Evolutionary conservation across 192 early-diverging fungal species (phyloP), one percentile per base, ranked within the genome.

Genomic region (Allomyces javanicus): DNA sequence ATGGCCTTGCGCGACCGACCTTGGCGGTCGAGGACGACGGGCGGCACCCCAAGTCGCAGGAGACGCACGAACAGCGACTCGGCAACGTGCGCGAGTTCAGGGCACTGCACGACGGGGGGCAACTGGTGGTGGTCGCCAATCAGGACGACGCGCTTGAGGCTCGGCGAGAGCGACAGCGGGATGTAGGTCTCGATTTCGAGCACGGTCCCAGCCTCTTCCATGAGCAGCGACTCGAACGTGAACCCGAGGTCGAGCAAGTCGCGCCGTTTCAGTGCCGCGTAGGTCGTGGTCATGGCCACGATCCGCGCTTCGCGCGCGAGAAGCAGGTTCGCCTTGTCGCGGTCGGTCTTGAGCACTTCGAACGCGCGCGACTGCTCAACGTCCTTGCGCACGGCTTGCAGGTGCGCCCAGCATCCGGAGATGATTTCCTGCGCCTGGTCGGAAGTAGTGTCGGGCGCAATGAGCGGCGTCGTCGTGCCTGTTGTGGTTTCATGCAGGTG

Each of bases 41-140:
- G 82, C 14, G 94, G 94, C n/a, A 99, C 95, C 24, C 93, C 94
- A 40, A 99, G 73, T 1, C 91, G 84, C 4, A 99, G 82, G 68
- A 97, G 83, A 3, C 97, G 80, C 5, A 90, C 79, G 72, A 98
- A 98, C 73, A 99, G 74, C 66, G 85, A 87, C 77, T 98, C 94
- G 72, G 96, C 94, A 89, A 99, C 85, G 68, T 93, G 77, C 67
- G 87, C 86, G 72, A 97, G 85, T 0, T 87, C 89, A 55, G 75
- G 75, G 71, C 87, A 91, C 75, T 93, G 87, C 10, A 99, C 94
- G 12, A 99, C 91, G 25, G 95, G 97, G 22, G 94, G 95, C 25
- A 98, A 73, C 70, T 99, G 97, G 70, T 95, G 84, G 72, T 97
- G 95, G 72, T 99, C 97, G 33, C 97, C 97, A 69, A 98, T 96